Evolutionary conservation across 345 rosid species (phyloP).

Genomic region (Syzygium oleosum): DNA sequence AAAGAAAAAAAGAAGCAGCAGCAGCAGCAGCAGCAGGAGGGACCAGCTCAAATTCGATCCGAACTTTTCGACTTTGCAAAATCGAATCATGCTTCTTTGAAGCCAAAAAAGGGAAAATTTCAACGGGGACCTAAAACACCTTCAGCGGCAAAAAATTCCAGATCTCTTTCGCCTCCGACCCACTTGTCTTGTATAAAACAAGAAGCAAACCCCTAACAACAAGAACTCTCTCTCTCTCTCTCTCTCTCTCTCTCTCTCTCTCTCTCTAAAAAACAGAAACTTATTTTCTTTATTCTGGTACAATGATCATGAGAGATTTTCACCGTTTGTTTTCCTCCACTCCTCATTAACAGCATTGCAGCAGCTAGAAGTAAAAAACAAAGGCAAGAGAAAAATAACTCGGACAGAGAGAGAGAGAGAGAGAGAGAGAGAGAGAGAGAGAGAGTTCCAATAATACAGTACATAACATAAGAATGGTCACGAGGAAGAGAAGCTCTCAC

Average conservation of each 20-base stretch:
- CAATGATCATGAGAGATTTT: neutral
- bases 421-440: neutral
- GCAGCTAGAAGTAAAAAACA: neutral
- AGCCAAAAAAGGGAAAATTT: neutral
- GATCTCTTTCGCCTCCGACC: neutral
- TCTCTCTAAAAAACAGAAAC: neutral
- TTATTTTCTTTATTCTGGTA: neutral
- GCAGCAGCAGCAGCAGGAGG: neutral
- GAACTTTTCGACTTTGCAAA: neutral
- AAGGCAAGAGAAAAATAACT: neutral
- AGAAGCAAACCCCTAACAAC: neutral
- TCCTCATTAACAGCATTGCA: neutral
- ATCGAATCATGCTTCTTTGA: neutral
- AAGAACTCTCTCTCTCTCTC: neutral
- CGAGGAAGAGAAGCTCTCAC: conserved; percentile 11
- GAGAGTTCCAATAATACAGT: neutral
- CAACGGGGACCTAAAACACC: neutral
- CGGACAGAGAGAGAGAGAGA: neutral
- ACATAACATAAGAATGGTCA: conserved; percentile 18
- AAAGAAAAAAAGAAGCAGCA: neutral
- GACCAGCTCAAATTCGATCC: neutral
- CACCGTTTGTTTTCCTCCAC: neutral
- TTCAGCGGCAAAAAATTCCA: neutral
- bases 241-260: neutral
- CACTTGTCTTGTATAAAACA: conserved; percentile 13